Evolutionary conservation across 2,329 filamentous ascomycete genomes (phyloP).

Genomic region (Microdochium trichocladiopsis): DNA sequence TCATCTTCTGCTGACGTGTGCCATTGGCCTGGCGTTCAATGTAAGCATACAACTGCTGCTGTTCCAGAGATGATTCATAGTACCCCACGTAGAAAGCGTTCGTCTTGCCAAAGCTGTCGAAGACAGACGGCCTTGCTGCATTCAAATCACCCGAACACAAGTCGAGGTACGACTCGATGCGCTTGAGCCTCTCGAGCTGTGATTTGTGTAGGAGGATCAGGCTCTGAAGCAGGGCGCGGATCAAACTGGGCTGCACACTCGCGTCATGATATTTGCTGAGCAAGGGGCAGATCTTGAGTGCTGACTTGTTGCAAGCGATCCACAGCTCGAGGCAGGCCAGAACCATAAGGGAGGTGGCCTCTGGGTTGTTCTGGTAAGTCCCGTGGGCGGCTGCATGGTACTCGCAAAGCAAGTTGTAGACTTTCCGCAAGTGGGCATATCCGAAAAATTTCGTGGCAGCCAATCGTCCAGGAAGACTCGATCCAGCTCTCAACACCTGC

Average conservation of each 20-base stretch:
- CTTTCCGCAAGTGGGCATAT: slow-evolving; percentile 14
- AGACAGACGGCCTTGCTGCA: slow-evolving; percentile 21
- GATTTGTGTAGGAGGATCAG: slow-evolving; percentile 33
- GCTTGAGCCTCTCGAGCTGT: slow-evolving; percentile 36
- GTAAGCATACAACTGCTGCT: slow-evolving; percentile 22
- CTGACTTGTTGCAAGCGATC: slow-evolving; percentile 46
- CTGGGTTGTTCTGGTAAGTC: slow-evolving; percentile 32
- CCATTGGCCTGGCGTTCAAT: slow-evolving; percentile 32
- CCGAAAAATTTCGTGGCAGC: slow-evolving; percentile 8
- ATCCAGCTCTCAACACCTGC: slow-evolving; percentile 42
- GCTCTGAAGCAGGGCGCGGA: slow-evolving; percentile 26
- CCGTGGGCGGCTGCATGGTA: slow-evolving; percentile 22
- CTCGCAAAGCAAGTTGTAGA: slow-evolving; percentile 18
- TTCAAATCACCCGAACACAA: slow-evolving; percentile 16
- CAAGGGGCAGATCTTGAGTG: slow-evolving; percentile 26
- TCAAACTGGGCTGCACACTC: slow-evolving; percentile 27
- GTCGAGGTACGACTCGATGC: slow-evolving; percentile 39
- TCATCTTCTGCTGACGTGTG: slow-evolving; percentile 18
- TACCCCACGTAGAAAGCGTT: slow-evolving; percentile 39
- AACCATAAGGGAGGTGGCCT: slow-evolving; percentile 44
- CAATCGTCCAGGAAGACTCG: neutral
- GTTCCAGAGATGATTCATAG: slow-evolving; percentile 33
- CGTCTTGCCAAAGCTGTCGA: slow-evolving; percentile 22
- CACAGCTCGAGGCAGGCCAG: slow-evolving; percentile 51
- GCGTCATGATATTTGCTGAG: slow-evolving; percentile 31